Evolutionary conservation across 768 basidiomycete species (phyloP).

Genomic region (Stropharia rugosoannulata): DNA sequence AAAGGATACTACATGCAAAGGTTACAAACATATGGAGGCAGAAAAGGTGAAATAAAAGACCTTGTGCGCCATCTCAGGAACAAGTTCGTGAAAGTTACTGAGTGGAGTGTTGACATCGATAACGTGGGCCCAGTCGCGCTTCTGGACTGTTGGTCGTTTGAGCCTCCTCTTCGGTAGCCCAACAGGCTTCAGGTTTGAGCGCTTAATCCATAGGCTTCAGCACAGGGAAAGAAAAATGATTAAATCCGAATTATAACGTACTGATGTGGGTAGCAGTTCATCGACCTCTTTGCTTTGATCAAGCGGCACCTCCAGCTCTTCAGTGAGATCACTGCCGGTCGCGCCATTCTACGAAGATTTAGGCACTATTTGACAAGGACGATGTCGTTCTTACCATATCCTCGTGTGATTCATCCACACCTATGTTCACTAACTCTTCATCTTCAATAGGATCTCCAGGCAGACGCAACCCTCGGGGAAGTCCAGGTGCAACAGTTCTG

Average conservation of each 20-base stretch:
- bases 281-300: constrained; percentile 44
- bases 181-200: constrained; percentile 56
- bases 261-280: constrained; percentile 69
- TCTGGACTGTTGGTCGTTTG: constrained; percentile 53
- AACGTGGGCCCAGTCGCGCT: constrained; percentile 97
- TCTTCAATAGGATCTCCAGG: constrained; percentile 55
- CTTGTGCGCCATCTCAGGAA: constrained; percentile 95
- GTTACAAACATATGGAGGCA: constrained; percentile 22
- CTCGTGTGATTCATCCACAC: constrained; percentile 22
- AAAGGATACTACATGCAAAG: constrained; percentile 76
- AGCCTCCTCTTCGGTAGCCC: constrained; percentile 38
- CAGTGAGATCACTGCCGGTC: constrained; percentile 5
- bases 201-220: constrained; percentile 30
- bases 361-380: background rate
- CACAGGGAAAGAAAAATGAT: background rate
- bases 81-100: constrained; percentile 85
- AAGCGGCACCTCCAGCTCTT: constrained; percentile 16
- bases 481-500: constrained; percentile 78
- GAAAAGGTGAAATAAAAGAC: constrained; percentile 34
- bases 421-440: constrained; percentile 37
- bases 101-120: constrained; percentile 92
- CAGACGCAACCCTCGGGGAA: constrained; percentile 76
- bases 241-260: constrained; percentile 17
- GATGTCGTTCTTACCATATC: constrained; percentile 14
- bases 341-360: constrained; percentile 6